Base-by-base conservation (phyloP, 2,329 filamentous ascomycete genomes). In the Allantophomopsis lycopodina region DNA sequence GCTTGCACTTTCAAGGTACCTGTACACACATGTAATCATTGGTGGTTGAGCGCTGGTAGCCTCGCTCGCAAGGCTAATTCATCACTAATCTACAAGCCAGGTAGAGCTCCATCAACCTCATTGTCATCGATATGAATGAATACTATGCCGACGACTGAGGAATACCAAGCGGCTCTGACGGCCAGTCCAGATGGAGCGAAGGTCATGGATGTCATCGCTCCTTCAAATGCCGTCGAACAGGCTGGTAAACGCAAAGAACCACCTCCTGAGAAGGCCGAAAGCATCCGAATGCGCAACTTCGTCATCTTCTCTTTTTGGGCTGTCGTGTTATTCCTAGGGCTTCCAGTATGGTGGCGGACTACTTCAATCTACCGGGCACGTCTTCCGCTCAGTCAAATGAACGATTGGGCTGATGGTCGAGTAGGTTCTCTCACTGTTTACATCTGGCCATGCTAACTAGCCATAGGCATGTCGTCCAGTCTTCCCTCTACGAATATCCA, bases 281-380 rank as follows among this genome's bases (percentile, higher is more conserved):
- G 81, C 46, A 66, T 80, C 38, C 74, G 73, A 54, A 74, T 80
- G 42, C 79, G 91, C 40, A 74, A 76, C 36, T 68, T 69, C 45
- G 81, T 96, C 38, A 78, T 98, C 45, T 58, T 83, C 45, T 89
- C 89, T 7, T 96, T 95, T 60, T 98, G 91, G 91, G 65, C 77
- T 5, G 76, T 96, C 31, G 84, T 94, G 6, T 57, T 94, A 6
- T 71, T 81, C 21, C 63, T 98, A 5, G 91, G 91, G 2, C 59
- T 98, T 48, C 91, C 91, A 42, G 80, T 94, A 72, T 98, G 91
- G 91, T 93, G 86, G 78, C 79, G 78, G 58, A 96, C 91, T 1
- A 98, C 91, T 4, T 82, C 83, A 0, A 94, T 96, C 40, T 88
- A 94, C 59, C 76, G 91, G 40, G 88, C 89, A 11, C 71, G 78